A percentile compares a stretch with the other conserved stretches of the same genome.
These are phyloP conservation scores for Aspergillus cejpii DNA, from an alignment of 2,329 filamentous ascomycete species.

Conservation along the genomic window DNA sequence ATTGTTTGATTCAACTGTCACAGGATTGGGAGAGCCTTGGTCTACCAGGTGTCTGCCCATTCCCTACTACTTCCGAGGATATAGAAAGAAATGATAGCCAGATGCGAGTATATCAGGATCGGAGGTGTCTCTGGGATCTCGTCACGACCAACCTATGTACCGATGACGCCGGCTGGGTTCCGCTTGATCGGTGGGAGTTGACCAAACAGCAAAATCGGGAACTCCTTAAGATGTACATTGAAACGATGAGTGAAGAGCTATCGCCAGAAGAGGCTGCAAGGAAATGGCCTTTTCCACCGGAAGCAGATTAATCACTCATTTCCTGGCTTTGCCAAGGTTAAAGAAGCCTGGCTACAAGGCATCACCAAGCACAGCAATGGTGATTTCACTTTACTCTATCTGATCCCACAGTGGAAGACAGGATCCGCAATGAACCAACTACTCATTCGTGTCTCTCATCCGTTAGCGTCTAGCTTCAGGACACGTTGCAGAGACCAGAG, in stretches of 20 bases:
- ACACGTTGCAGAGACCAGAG: not conserved
- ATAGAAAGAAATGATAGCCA: constrained; percentile 12
- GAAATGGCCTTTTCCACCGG: constrained; percentile 22
- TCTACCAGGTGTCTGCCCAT: constrained; percentile 15
- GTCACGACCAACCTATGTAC: constrained; percentile 20
- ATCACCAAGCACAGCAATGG: too few species aligned
- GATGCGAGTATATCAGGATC: constrained; percentile 17
- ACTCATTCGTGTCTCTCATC: not conserved
- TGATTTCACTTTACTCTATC: too few species aligned
- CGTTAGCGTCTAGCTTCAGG: not conserved
- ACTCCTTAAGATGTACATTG: constrained; percentile 18
- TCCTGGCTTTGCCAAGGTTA: too few species aligned
- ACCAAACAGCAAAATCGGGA: constrained; percentile 15
- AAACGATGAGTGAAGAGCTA: constrained; percentile 20
- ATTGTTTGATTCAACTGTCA: constrained; percentile 12
- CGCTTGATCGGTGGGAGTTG: constrained; percentile 13
- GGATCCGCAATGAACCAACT: too few species aligned
- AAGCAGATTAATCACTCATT: too few species aligned
- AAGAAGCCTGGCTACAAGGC: too few species aligned
- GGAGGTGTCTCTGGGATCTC: constrained; percentile 17
- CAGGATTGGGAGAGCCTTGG: constrained; percentile 13
- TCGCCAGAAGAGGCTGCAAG: constrained; percentile 13
- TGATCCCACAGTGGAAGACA: too few species aligned
- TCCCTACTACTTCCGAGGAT: constrained; percentile 12
- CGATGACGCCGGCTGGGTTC: constrained; percentile 20